Conservation (phyloP, 352 stramenopile genomes). For the Globisporangium rhizosaccharum region DNA sequence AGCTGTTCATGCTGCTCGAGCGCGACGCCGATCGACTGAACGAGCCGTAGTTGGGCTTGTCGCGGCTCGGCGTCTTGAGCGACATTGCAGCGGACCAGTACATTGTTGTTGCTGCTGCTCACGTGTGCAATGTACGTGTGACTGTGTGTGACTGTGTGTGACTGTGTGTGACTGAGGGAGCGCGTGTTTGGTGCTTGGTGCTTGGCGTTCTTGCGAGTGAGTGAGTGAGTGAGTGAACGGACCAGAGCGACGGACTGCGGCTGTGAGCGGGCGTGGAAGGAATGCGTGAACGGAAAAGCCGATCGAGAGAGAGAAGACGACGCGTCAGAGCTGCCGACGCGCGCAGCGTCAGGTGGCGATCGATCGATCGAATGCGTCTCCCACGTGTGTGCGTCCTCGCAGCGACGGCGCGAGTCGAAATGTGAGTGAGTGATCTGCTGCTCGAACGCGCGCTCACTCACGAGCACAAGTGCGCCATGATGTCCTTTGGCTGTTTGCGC, state of each 20-base stretch:
- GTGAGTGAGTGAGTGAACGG: not conserved
- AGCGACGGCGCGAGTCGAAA: constrained; percentile 1
- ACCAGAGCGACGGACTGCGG: too few relatives aligned
- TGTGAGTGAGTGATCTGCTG: not conserved
- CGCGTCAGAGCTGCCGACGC: constrained; percentile 12
- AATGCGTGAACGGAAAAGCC: not conserved
- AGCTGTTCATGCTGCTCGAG: constrained; percentile 15
- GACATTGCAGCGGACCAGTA: constrained; percentile 71
- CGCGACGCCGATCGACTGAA: constrained; percentile 20
- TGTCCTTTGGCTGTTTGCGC: too few relatives aligned
- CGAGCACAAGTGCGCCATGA: too few relatives aligned
- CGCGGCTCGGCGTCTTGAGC: constrained; percentile 35
- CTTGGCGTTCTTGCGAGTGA: not conserved
- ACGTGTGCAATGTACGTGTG: not conserved
- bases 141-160: not conserved
- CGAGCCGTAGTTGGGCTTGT: constrained; percentile 56
- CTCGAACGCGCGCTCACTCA: too few relatives aligned
- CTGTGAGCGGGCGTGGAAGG: not conserved
- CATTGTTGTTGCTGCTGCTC: constrained; percentile 21
- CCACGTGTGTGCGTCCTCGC: not conserved
- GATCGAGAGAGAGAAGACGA: not conserved
- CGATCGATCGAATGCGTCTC: not conserved
- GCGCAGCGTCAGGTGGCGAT: constrained; percentile 4
- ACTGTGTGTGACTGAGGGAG: too few relatives aligned
- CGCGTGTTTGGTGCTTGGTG: constrained; percentile 1